phyloP scores from a whole-genome alignment of 768 basidiomycete species.

The Leccinum variicolor region DNA sequence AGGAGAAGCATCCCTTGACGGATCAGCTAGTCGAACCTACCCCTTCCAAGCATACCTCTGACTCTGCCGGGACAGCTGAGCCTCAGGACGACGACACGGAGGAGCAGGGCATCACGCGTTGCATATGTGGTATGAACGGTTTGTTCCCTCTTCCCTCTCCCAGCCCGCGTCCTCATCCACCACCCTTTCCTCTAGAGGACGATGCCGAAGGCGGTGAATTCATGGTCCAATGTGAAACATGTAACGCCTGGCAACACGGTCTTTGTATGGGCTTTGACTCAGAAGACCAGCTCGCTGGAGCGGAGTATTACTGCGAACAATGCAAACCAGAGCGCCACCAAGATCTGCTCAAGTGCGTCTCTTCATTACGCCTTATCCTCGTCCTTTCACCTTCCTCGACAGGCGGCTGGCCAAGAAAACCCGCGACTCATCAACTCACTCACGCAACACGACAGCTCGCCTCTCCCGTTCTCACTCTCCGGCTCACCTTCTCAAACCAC shows the following conservation, averaged over 20 bases:
- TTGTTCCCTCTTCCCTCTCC: conserved; percentile 27
- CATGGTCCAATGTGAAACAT: conserved; percentile 97
- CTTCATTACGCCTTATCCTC: conserved; percentile 15
- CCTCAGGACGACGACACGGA: conserved; percentile 45
- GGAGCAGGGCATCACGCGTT: conserved; percentile 66
- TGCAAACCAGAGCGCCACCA: conserved; percentile 86
- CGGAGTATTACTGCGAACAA: conserved; percentile 91
- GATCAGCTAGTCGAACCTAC: conserved; percentile 30
- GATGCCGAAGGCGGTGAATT: conserved; percentile 86
- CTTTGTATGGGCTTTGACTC: conserved; percentile 91
- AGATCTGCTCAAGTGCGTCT: conserved; percentile 74
- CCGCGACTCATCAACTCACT: conserved; percentile 62
- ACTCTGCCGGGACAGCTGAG: conserved; percentile 33
- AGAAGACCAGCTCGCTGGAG: conserved; percentile 69
- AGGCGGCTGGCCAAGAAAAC: conserved; percentile 64
- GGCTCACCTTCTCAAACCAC: conserved; percentile 53
- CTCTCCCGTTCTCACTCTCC: conserved; percentile 78
- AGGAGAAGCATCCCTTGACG: conserved; percentile 45
- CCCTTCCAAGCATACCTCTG: conserved; percentile 28
- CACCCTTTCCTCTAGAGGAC: conserved; percentile 48
- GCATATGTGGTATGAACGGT: conserved; percentile 84
- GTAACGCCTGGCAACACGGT: conserved; percentile 98
- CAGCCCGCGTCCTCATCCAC: conserved; percentile 22
- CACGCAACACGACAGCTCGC: conserved; percentile 58
- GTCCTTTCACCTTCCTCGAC: conserved; percentile 15